Evolutionary conservation across 225 moss, liverwort and hornwort species (phyloP), one percentile per base, ranked within the genome.

Genomic region (Neckera pumila): DNA sequence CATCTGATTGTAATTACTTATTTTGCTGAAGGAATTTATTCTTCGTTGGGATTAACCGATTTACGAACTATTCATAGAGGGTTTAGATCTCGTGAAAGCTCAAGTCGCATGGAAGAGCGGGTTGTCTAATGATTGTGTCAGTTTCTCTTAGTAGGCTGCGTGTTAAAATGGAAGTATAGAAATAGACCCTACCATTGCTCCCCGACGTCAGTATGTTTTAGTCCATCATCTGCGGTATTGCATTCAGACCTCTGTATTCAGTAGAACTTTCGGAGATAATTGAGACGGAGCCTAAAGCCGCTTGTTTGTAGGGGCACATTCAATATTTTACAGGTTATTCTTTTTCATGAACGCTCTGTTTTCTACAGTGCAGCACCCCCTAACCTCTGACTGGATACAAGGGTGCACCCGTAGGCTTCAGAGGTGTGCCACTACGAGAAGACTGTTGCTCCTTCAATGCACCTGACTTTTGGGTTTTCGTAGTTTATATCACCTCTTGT

Each of bases 1-100:
- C 28, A 84, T 74, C 76, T 80, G 49, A 42, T 73, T 40, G 45
- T 23, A 9, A 63, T 64, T 36, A 10, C 43, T 87, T 73, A 33
- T 53, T 73, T 84, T 80, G 42, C 92, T 94, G 93, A 72, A 94
- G 93, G 93, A 60, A 78, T 40, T 38, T 28, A 27, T 60, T 86
- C 14, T 40, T 19, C 57, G 8, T 45, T 67, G 45, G 38, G 63
- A 30, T 9, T 21, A 75, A 62, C 57, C 7, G 38, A 23, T 75
- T 56, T 47, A 74, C 33, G 34, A 75, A 33, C 36, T 84, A 40
- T 64, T 47, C 43, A 23, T 59, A 49, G 60, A 72, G 42, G 38
- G 21, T 58, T 61, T 60, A 54, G 60, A 18, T 77, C 45, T 57
- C 38, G 76, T 86, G 82, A 27, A 36, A 82, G 67, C 69, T 17